Evolutionary conservation across 495 filamentous ascomycete species (phyloP).

Genomic region (Hyaloscypha hepaticicola): DNA sequence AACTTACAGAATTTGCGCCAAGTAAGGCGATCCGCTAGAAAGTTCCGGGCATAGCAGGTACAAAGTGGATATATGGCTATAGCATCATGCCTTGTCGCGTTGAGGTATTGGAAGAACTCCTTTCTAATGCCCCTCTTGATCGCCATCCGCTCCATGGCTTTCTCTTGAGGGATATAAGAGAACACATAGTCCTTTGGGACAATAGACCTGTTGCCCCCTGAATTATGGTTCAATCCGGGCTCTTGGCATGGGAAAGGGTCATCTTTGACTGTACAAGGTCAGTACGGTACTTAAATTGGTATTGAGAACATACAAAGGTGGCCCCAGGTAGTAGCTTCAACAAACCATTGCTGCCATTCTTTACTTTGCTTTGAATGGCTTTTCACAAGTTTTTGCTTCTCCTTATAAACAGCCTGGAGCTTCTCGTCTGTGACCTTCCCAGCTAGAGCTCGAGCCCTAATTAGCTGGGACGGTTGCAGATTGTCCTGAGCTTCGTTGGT

Average conservation of each 20-base stretch:
- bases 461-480: background rate
- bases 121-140: background rate
- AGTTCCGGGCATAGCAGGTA: background rate
- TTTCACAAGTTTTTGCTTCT: background rate
- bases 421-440: background rate
- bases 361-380: background rate
- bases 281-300: background rate
- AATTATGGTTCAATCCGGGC: background rate
- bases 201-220: background rate
- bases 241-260: background rate
- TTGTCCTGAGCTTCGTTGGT: background rate
- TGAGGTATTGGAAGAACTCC: constrained; percentile 11
- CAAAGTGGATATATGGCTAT: background rate
- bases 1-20: constrained; percentile 6
- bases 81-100: constrained; percentile 1
- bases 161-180: background rate
- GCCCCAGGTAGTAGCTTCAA: background rate
- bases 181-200: background rate
- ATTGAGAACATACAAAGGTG: background rate
- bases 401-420: background rate
- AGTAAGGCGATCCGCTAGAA: background rate
- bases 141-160: constrained; percentile 10
- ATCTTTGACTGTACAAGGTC: background rate
- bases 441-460: background rate
- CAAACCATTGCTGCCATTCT: background rate